Percentiles rank a stretch among this genome's conserved stretches.
phyloP scores from a whole-genome alignment of 139 green algal species.

The Haematococcus lacustris region DNA sequence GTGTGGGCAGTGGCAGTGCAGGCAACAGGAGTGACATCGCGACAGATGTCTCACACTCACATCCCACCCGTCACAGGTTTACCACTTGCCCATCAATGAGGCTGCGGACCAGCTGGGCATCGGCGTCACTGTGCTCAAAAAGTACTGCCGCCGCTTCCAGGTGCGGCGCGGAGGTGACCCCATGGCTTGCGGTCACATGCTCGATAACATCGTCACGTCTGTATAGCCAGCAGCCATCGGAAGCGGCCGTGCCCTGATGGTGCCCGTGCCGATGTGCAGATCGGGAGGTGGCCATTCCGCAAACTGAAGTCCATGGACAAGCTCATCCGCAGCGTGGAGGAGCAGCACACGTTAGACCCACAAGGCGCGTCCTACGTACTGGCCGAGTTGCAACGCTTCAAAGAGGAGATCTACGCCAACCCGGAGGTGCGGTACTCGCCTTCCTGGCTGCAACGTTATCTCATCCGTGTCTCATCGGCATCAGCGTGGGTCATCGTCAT shows the following conservation, averaged over 20 bases:
- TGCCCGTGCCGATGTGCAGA: neutral
- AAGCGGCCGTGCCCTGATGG: no score
- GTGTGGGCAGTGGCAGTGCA: no score
- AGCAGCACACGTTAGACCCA: slow-evolving; percentile 3
- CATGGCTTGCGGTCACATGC: no score
- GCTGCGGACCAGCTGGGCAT: slow-evolving; percentile 45
- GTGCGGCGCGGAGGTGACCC: no score
- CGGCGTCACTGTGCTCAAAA: slow-evolving; percentile 59
- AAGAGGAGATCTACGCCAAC: slow-evolving; percentile 22
- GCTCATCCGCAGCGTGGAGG: slow-evolving; percentile 35
- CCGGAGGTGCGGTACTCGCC: slow-evolving; percentile 17
- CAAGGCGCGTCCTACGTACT: neutral
- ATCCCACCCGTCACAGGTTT: slow-evolving; percentile 31
- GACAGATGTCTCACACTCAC: neutral
- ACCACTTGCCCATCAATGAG: slow-evolving; percentile 53
- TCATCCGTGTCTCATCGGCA: no score
- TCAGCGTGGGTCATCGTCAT: no score
- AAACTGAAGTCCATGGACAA: slow-evolving; percentile 51
- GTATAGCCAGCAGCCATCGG: no score
- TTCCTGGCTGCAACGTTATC: no score
- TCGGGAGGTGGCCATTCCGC: slow-evolving; percentile 52
- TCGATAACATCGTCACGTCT: no score
- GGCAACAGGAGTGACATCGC: no score
- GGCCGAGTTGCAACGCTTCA: slow-evolving; percentile 1
- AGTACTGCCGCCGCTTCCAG: slow-evolving; percentile 55